Evolutionary conservation across 2,329 filamentous ascomycete species (phyloP).

Genomic region (Trichophyton schoenleinii): DNA sequence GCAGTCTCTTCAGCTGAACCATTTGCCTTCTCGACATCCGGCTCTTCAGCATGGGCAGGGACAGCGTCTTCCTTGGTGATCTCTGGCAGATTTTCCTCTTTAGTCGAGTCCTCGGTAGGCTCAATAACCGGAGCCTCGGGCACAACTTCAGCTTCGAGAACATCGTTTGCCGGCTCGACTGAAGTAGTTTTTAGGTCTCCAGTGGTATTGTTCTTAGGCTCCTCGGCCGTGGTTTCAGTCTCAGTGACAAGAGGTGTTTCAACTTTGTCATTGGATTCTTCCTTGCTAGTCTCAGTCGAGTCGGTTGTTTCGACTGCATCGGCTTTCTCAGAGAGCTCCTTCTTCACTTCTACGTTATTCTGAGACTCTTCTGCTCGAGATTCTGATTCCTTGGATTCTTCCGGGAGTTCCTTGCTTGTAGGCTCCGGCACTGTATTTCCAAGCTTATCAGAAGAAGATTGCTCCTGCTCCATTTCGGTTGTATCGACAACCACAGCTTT

Average conservation of each 20-base stretch:
- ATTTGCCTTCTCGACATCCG: not conserved
- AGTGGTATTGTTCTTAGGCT: not conserved
- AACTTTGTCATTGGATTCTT: not conserved
- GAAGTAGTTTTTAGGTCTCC: not conserved
- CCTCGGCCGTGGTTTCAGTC: not conserved
- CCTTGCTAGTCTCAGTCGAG: not conserved
- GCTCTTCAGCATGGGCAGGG: not conserved
- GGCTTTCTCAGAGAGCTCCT: not conserved
- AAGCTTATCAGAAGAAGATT: not conserved
- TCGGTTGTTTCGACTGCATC: not conserved
- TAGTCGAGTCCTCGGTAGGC: not conserved
- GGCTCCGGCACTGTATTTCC: slow-evolving; percentile 21
- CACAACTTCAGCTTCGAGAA: not conserved
- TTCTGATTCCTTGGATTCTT: not conserved
- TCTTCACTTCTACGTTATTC: not conserved
- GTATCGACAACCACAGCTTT: not conserved
- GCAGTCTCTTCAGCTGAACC: not conserved
- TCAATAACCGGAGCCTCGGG: not conserved
- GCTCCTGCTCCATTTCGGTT: not conserved
- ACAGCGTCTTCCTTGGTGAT: not conserved
- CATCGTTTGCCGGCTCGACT: not conserved
- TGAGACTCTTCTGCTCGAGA: too few species aligned
- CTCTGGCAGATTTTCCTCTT: not conserved
- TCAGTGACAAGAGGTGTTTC: not conserved
- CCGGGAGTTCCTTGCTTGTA: slow-evolving; percentile 13